Evolutionary conservation across 2,329 filamentous ascomycete species (phyloP), one percentile per base, ranked within the genome.

Genomic region (Gliomastix tumulicola): DNA sequence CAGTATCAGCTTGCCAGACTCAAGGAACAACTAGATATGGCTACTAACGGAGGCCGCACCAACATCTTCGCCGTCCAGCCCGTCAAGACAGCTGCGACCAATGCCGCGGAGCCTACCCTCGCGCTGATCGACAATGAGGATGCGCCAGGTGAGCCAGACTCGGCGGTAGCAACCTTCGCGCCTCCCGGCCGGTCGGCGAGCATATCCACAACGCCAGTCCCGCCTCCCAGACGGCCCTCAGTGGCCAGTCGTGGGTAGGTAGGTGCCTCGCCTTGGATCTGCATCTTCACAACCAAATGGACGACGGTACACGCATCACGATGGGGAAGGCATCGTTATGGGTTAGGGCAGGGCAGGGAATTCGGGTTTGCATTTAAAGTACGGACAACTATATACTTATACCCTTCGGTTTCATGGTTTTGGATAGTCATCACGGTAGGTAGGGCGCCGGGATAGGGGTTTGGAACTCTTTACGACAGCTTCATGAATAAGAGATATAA

Each of bases 21-120:
- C 11, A 73, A 76, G 39, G 78, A 84, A 48, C 79, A 84, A 55
- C 58, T 84, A 6, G 71, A 79, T 43, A 75, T 76, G 47, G 79
- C 79, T 6, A 81, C 79, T 0, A 83, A 81, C 43, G 76, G 76
- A 28, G 78, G 78, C 8, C 71, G 74, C 16, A 69, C 74, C 40
- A 82, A 82, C 43, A 82, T 82, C 18, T 82, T 82, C 21, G 34
- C 41, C 12, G 41, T 42, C 5, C 31, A 21, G 15, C 75, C 75
- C 10, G 71, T 62, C 41, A 76, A 76, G 4, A 65, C 65, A 62
- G 5, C 71, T 76, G 45, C 63, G 63, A 1, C 67, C 62, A 10
- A 45, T 63, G 9, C 41, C n/a, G 30, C 30, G 31, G 30, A 32
- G n/a, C n/a, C n/a, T n/a, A n/a, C n/a, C 25, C 17, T 16, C 3